Evolutionary conservation across 164 flowering plant species (phyloP).

Genomic region (Aristolochia contorta): DNA sequence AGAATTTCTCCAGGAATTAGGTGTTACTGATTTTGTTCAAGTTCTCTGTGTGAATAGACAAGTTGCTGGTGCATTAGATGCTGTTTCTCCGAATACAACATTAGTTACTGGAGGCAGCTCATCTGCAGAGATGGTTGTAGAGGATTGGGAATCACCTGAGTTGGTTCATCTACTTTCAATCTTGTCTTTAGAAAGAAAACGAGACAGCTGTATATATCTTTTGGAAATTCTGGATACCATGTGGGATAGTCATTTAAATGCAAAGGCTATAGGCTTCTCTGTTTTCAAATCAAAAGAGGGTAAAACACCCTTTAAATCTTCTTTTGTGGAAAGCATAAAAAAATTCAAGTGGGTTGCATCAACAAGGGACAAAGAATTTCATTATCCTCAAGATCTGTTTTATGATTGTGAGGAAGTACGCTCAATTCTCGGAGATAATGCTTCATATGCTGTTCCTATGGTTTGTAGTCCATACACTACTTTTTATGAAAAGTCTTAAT

Average conservation of each 20-base stretch:
- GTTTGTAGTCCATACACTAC: conserved; percentile 20
- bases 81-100: conserved; percentile 13
- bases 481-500: background rate
- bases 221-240: conserved; percentile 63
- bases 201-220: conserved; percentile 42
- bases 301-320: conserved; percentile 38
- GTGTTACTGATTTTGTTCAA: conserved; percentile 79
- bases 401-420: conserved; percentile 70
- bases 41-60: conserved; percentile 43
- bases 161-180: conserved; percentile 37
- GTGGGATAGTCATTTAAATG: conserved; percentile 66
- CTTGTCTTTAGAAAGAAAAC: conserved; percentile 31
- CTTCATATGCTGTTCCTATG: conserved; percentile 89
- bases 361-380: conserved; percentile 50
- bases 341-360: conserved; percentile 61
- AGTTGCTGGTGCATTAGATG: conserved; percentile 26
- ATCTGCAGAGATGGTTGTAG: conserved; percentile 24
- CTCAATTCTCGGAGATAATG: conserved; percentile 55
- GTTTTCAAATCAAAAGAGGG: conserved; percentile 21
- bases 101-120: conserved; percentile 16
- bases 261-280: conserved; percentile 40
- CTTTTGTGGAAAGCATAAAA: conserved; percentile 41
- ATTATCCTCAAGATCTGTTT: conserved; percentile 69
- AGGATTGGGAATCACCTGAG: conserved; percentile 88
- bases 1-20: conserved; percentile 61